A percentile compares a stretch with the other conserved stretches of the same genome.
Evolutionary conservation across 2,329 filamentous ascomycete species (phyloP).

Genomic region (Cytospora leucostoma): DNA sequence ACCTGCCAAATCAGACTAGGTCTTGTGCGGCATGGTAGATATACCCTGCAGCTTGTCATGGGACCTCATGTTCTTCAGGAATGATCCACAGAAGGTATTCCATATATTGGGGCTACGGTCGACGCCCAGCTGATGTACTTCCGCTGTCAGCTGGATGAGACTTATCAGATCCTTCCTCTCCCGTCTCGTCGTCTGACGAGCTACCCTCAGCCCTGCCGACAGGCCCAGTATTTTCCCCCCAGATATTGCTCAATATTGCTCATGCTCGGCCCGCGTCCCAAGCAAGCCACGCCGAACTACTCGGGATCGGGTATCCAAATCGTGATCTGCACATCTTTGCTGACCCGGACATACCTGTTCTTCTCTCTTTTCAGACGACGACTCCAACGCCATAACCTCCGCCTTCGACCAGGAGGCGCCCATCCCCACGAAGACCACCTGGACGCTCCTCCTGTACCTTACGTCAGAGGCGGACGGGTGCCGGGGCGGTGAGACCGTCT

Average conservation of each 20-base stretch:
- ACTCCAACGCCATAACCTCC: conserved; percentile 73
- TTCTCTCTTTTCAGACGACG: conserved; percentile 67
- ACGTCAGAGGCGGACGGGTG: conserved; percentile 75
- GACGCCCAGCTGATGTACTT: background rate
- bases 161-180: background rate
- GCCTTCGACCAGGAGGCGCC: conserved; percentile 41
- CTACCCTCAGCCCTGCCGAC: background rate
- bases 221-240: background rate
- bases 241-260: background rate
- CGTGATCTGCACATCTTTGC: background rate
- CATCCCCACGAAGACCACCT: conserved; percentile 73
- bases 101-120: background rate
- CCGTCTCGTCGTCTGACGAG: background rate
- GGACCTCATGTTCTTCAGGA: background rate
- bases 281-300: background rate
- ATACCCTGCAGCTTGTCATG: conserved; percentile 1
- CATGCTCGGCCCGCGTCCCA: background rate
- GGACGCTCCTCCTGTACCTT: conserved; percentile 88
- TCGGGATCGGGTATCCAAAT: background rate
- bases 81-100: background rate
- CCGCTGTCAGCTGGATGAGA: background rate
- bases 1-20: conserved; percentile 8
- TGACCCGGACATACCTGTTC: background rate
- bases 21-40: conserved; percentile 4
- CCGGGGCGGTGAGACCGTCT: conserved; percentile 85